Conservation (phyloP, 208 protist species). For the Leishmania guyanensis region DNA sequence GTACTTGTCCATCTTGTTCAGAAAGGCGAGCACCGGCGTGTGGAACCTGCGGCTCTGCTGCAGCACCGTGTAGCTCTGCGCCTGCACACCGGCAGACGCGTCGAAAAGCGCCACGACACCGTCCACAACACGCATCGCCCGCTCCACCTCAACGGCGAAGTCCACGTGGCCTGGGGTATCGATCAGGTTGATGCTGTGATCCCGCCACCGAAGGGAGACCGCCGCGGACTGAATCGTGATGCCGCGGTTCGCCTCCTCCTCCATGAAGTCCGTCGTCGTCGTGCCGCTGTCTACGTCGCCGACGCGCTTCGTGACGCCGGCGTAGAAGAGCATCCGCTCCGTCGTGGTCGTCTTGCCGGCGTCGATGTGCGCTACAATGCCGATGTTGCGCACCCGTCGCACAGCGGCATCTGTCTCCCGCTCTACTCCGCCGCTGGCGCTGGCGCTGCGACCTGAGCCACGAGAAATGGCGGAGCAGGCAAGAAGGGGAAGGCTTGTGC, state of each 20-base stretch:
- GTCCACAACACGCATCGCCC: slow-evolving; percentile 96
- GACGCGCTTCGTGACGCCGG: slow-evolving; percentile 76
- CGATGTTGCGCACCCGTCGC: slow-evolving; percentile 90
- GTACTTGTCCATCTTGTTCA: slow-evolving; percentile 97
- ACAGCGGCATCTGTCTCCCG: slow-evolving; percentile 14
- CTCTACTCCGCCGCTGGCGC: not conserved
- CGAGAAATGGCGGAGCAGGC: not conserved
- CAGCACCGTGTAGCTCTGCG: slow-evolving; percentile 91
- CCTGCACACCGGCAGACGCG: slow-evolving; percentile 95
- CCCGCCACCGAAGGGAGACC: slow-evolving; percentile 90
- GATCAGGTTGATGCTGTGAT: slow-evolving; percentile 92
- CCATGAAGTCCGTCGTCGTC: slow-evolving; percentile 97
- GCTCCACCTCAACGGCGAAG: slow-evolving; percentile 97
- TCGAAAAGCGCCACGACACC: slow-evolving; percentile 96
- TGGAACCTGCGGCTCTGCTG: slow-evolving; percentile 85
- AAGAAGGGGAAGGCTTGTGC: not conserved
- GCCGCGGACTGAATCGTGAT: slow-evolving; percentile 97
- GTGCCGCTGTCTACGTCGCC: slow-evolving; percentile 96
- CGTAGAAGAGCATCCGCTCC: slow-evolving; percentile 96
- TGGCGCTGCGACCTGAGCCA: too few relatives aligned
- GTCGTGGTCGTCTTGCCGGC: slow-evolving; percentile 96
- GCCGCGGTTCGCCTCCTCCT: slow-evolving; percentile 95
- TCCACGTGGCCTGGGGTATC: slow-evolving; percentile 98
- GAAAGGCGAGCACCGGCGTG: slow-evolving; percentile 88
- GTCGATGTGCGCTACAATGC: slow-evolving; percentile 96